These are phyloP conservation scores for Besnoitia besnoiti DNA, from an alignment of 169 alveolate genomes.

Conservation along the genomic window DNA sequence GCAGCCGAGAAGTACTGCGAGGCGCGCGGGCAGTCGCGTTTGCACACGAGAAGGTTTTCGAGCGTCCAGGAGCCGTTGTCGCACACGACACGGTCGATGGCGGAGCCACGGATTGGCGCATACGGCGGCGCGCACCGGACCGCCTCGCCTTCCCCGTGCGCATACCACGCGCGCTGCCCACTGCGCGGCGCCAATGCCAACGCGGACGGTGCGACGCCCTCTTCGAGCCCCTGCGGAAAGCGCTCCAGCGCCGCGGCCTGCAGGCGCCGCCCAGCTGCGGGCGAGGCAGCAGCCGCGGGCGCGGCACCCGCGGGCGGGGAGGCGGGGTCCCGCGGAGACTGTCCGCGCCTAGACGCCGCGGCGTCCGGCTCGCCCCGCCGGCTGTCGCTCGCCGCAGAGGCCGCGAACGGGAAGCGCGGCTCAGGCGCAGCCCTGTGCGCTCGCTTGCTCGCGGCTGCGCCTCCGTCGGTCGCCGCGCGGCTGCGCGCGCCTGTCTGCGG, in stretches of 20 bases:
- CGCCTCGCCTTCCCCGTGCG: constrained; percentile 55
- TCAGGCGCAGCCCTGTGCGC: neutral
- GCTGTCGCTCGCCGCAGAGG: too few relatives aligned
- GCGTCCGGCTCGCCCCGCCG: neutral
- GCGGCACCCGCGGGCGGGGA: neutral
- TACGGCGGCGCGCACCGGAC: constrained; percentile 32
- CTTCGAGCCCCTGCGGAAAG: neutral
- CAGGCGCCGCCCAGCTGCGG: neutral
- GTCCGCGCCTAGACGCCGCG: too few relatives aligned
- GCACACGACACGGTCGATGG: constrained; percentile 66
- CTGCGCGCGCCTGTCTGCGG: too few relatives aligned
- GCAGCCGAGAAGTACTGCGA: constrained; percentile 19
- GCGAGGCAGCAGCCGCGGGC: neutral
- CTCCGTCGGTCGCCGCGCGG: neutral
- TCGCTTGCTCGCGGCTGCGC: neutral
- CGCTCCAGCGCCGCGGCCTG: neutral
- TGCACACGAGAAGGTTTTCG: constrained; percentile 61
- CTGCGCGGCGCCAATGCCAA: neutral
- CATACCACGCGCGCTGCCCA: constrained; percentile 38
- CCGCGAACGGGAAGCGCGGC: neutral
- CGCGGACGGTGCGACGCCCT: too few relatives aligned
- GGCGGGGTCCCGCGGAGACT: too few relatives aligned
- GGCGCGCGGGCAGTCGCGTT: constrained; percentile 42
- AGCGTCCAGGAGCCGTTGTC: constrained; percentile 69
- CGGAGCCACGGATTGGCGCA: constrained; percentile 52